Conservation (phyloP, 805 yeast species). For the Saccharomycopsis malanga region DNA sequence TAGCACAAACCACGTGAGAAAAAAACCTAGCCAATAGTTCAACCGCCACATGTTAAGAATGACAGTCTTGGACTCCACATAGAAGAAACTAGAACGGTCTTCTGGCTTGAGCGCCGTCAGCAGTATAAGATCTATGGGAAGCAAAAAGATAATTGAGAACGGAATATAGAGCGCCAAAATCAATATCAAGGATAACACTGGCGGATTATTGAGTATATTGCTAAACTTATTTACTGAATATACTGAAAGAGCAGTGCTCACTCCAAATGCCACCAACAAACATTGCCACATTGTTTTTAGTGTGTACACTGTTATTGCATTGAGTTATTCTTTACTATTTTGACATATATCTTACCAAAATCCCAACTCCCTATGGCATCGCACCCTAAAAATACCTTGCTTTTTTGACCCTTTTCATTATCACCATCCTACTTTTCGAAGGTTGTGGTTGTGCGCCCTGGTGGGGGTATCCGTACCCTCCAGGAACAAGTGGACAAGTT, state of each 20-base stretch:
- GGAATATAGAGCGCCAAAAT: slow-evolving; percentile 65
- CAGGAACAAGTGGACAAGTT: too few relatives aligned
- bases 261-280: slow-evolving; percentile 6
- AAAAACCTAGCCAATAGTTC: slow-evolving; percentile 74
- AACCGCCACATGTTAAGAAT: slow-evolving; percentile 61
- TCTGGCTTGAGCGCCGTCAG: neutral
- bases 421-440: too few relatives aligned
- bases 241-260: slow-evolving; percentile 18
- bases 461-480: too few relatives aligned
- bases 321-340: too few relatives aligned
- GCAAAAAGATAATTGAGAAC: slow-evolving; percentile 59
- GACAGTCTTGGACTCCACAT: slow-evolving; percentile 37
- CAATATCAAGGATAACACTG: slow-evolving; percentile 40
- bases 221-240: slow-evolving; percentile 33
- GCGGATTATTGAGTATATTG: slow-evolving; percentile 31
- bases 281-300: slow-evolving; percentile 20
- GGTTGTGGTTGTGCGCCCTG: too few relatives aligned
- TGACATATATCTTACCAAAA: too few relatives aligned
- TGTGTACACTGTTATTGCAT: too few relatives aligned
- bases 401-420: too few relatives aligned
- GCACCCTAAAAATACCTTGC: too few relatives aligned
- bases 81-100: slow-evolving; percentile 31
- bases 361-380: too few relatives aligned
- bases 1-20: slow-evolving; percentile 68
- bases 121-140: slow-evolving; percentile 63